phyloP scores from a whole-genome alignment of 2,329 filamentous ascomycete species.

The Coniochaeta sp. region DNA sequence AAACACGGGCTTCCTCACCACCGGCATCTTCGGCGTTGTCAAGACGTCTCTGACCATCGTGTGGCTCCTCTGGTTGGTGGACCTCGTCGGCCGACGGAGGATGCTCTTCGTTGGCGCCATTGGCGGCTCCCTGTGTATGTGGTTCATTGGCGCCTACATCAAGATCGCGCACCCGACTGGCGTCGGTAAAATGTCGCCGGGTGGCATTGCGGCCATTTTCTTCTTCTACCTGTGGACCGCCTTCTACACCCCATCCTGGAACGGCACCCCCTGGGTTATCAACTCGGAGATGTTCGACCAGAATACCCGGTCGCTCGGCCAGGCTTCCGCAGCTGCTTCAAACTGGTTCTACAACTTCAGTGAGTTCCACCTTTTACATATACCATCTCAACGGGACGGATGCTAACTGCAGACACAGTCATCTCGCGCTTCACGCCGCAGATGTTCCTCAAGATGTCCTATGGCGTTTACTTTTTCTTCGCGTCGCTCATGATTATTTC shows the following conservation, averaged over 20 bases:
- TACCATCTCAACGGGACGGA: no score
- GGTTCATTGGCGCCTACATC: conserved; percentile 33
- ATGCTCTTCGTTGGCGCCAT: conserved; percentile 36
- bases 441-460: conserved; percentile 33
- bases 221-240: conserved; percentile 42
- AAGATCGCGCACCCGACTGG: conserved; percentile 12
- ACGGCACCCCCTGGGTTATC: conserved; percentile 18
- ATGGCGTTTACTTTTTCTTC: conserved; percentile 48
- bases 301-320: conserved; percentile 16
- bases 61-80: conserved; percentile 37
- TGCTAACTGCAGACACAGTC: no score
- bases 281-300: conserved; percentile 17
- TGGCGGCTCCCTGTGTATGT: conserved; percentile 32
- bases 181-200: conserved; percentile 29
- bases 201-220: conserved; percentile 36
- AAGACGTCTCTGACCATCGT: conserved; percentile 29
- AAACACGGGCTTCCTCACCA: conserved; percentile 26
- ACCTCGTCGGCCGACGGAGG: conserved; percentile 38
- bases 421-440: conserved; percentile 31
- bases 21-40: conserved; percentile 32
- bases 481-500: conserved; percentile 36
- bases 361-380: no score
- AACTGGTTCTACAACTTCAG: conserved; percentile 32
- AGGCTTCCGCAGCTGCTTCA: conserved; percentile 15
- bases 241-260: conserved; percentile 24